Percentiles rank a stretch among this genome's conserved stretches.
Evolutionary conservation across 495 filamentous ascomycete genomes (phyloP).

Genomic region (Hypoxylon cercidicola): DNA sequence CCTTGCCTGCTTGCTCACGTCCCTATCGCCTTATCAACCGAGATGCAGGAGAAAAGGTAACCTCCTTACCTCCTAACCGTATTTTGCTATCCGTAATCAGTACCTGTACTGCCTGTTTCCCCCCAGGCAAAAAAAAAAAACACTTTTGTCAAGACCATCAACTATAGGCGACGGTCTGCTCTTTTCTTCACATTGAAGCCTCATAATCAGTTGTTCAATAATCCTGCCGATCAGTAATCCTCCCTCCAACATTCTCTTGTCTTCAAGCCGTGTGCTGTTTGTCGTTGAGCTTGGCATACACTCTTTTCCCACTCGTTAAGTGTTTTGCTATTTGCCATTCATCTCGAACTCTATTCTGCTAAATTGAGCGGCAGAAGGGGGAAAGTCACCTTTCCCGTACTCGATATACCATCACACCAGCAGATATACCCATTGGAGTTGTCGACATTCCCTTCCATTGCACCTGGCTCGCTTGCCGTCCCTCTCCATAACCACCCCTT

Average conservation of each 20-base stretch:
- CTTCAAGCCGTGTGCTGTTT: constrained; percentile 7
- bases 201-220: constrained; percentile 30
- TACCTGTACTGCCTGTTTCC: constrained; percentile 19
- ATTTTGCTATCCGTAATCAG: constrained; percentile 15
- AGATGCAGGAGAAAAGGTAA: constrained; percentile 5
- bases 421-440: constrained; percentile 22
- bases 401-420: constrained; percentile 15
- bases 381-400: constrained; percentile 1
- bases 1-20: constrained; percentile 12
- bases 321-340: not conserved
- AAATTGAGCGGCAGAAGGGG: constrained; percentile 1
- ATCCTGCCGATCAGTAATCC: constrained; percentile 25
- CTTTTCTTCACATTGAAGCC: constrained; percentile 13
- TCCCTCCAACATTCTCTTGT: constrained; percentile 3
- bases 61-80: constrained; percentile 9
- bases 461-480: constrained; percentile 4
- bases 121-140: constrained; percentile 9
- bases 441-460: constrained; percentile 18
- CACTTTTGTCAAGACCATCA: constrained; percentile 27
- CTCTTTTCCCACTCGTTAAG: constrained; percentile 22
- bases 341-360: not conserved
- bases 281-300: constrained; percentile 29
- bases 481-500: constrained; percentile 20
- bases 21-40: constrained; percentile 2
- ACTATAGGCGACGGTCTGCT: constrained; percentile 27